Evolutionary conservation across 2,329 filamentous ascomycete genomes (phyloP).

Genomic region (Cytospora schulzeri): DNA sequence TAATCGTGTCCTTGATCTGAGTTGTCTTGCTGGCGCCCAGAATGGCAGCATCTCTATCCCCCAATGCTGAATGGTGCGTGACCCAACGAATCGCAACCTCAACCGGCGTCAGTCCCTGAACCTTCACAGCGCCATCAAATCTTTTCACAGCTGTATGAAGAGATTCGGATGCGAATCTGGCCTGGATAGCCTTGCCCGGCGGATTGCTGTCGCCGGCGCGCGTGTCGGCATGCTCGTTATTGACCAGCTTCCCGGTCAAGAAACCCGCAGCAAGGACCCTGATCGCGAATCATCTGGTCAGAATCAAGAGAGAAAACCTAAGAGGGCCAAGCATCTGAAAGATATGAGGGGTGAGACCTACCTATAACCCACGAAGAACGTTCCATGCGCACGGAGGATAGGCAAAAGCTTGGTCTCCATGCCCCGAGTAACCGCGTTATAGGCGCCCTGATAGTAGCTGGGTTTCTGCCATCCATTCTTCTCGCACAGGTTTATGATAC

Average conservation of each 20-base stretch:
- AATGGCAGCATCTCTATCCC: constrained; percentile 12
- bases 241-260: constrained; percentile 27
- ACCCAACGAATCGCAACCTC: constrained; percentile 27
- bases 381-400: constrained; percentile 37
- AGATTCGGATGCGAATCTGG: constrained; percentile 22
- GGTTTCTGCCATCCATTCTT: constrained; percentile 39
- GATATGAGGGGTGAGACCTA: not conserved
- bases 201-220: constrained; percentile 27
- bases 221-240: constrained; percentile 27
- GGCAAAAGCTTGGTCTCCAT: constrained; percentile 41
- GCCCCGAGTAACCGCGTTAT: constrained; percentile 40
- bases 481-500: constrained; percentile 38
- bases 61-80: constrained; percentile 11
- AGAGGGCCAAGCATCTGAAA: too few relatives aligned
- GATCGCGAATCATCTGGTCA: too few relatives aligned
- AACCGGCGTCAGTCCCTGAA: constrained; percentile 22
- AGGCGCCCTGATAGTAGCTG: constrained; percentile 43
- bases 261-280: constrained; percentile 26
- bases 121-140: constrained; percentile 22
- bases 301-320: too few relatives aligned
- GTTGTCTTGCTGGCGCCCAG: constrained; percentile 22
- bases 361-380: constrained; percentile 29
- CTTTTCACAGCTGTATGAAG: constrained; percentile 22
- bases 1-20: constrained; percentile 38
- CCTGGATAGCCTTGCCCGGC: constrained; percentile 24